Evolutionary conservation across 2,329 filamentous ascomycete genomes (phyloP).

Genomic region (Ascochyta lentis): DNA sequence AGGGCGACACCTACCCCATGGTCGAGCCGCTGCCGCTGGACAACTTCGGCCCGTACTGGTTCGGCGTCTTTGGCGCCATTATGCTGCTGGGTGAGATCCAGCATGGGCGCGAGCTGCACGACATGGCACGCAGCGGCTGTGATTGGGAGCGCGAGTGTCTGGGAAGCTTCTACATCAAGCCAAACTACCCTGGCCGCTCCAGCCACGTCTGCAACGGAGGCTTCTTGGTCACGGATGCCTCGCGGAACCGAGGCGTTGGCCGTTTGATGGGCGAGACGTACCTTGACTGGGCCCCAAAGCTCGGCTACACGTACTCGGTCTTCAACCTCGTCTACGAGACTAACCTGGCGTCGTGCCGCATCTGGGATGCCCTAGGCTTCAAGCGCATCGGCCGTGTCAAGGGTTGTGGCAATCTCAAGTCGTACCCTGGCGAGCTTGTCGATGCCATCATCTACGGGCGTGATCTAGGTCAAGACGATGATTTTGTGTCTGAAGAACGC

Average conservation of each 20-base stretch:
- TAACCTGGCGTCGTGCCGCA: constrained; percentile 85
- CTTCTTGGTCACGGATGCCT: constrained; percentile 57
- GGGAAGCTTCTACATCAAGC: constrained; percentile 92
- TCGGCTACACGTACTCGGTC: constrained; percentile 87
- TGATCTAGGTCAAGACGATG: constrained; percentile 70
- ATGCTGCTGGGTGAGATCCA: constrained; percentile 80
- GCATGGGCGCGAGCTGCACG: constrained; percentile 58
- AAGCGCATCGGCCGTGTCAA: constrained; percentile 85
- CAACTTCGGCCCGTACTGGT: constrained; percentile 84
- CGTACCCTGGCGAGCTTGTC: constrained; percentile 53
- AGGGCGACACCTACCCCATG: constrained; percentile 92
- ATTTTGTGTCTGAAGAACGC: constrained; percentile 90
- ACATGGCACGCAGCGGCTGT: constrained; percentile 53
- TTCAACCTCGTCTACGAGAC: constrained; percentile 96
- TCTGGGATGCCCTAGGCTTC: constrained; percentile 92
- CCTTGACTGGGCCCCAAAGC: constrained; percentile 60
- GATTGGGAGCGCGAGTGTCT: constrained; percentile 85
- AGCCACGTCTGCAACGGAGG: constrained; percentile 82
- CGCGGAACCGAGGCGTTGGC: constrained; percentile 58
- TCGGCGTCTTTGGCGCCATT: constrained; percentile 86
- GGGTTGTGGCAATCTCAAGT: constrained; percentile 58
- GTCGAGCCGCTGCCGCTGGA: constrained; percentile 75
- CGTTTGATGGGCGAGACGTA: constrained; percentile 60
- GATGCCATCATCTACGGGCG: constrained; percentile 67
- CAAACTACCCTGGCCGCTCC: constrained; percentile 89